These are phyloP conservation scores for Coniosporium tulheliwenetii DNA, from an alignment of 2,329 filamentous ascomycete genomes.

Conservation along the genomic window DNA sequence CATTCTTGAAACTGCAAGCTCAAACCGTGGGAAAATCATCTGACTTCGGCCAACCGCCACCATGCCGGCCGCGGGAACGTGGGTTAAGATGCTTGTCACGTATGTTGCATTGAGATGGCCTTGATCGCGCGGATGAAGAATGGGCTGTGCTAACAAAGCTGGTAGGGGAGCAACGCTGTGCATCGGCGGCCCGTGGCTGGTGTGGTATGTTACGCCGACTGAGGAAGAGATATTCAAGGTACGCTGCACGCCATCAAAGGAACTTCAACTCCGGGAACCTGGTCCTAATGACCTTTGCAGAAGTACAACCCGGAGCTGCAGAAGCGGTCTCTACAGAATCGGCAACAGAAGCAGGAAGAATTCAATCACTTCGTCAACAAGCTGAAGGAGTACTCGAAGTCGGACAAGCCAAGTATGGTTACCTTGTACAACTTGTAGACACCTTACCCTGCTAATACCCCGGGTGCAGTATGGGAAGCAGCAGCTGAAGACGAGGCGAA, in stretches of 20 bases:
- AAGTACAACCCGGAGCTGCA: conserved; percentile 92
- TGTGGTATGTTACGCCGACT: conserved; percentile 64
- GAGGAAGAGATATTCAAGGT: conserved; percentile 80
- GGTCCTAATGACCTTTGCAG: conserved; percentile 17
- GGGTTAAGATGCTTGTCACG: conserved; percentile 56
- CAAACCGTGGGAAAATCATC: neutral
- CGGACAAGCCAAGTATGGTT: conserved; percentile 70
- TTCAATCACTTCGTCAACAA: conserved; percentile 76
- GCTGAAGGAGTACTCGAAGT: conserved; percentile 80
- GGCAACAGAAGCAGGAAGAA: conserved; percentile 62
- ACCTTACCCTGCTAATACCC: neutral
- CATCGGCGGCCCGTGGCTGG: conserved; percentile 73
- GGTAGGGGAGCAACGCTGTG: conserved; percentile 48
- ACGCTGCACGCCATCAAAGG: conserved; percentile 4
- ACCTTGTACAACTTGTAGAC: neutral
- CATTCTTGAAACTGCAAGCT: too few species aligned
- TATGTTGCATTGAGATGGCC: conserved; percentile 26
- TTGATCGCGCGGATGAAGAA: neutral
- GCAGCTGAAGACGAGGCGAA: neutral
- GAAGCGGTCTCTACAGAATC: conserved; percentile 66
- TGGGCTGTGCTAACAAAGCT: neutral
- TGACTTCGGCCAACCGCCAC: conserved; percentile 6
- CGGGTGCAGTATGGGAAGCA: conserved; percentile 1
- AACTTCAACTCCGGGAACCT: conserved; percentile 1
- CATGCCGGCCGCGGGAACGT: conserved; percentile 30